A percentile compares a stretch with the other conserved stretches of the same genome.
phyloP scores from a whole-genome alignment of 2,329 filamentous ascomycete genomes.

The Claviceps sorghi region DNA sequence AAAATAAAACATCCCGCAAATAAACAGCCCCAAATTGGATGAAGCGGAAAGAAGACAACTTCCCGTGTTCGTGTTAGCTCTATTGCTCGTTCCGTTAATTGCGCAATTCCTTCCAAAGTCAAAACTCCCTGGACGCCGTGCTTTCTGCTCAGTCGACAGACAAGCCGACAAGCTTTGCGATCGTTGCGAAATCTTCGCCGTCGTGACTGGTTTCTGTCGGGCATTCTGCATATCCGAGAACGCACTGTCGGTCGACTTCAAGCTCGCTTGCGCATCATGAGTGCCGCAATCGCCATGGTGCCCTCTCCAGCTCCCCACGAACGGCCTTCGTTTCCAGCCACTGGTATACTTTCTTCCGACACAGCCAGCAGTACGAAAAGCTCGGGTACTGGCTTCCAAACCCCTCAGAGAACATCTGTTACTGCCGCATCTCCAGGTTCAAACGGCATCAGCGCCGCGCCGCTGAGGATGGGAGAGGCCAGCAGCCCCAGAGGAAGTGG shows the following conservation, averaged over 20 bases:
- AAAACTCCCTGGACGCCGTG: neutral
- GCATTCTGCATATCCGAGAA: neutral
- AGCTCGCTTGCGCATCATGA: slow-evolving; percentile 34
- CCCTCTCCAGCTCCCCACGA: slow-evolving; percentile 54
- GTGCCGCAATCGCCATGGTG: slow-evolving; percentile 53
- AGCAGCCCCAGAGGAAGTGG: slow-evolving; percentile 34
- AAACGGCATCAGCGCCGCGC: slow-evolving; percentile 23
- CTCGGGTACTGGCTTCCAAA: slow-evolving; percentile 21
- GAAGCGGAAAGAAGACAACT: too few species aligned
- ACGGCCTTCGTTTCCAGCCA: slow-evolving; percentile 41
- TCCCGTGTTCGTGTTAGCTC: neutral
- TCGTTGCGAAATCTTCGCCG: neutral
- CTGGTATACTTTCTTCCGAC: slow-evolving; percentile 15
- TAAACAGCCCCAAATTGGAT: too few species aligned
- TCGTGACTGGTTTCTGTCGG: neutral
- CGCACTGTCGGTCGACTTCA: neutral
- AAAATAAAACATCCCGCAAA: too few species aligned
- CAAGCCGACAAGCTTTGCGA: neutral
- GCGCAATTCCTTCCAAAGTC: neutral
- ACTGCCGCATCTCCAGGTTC: slow-evolving; percentile 16
- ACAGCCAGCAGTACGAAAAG: slow-evolving; percentile 2
- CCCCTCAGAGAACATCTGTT: slow-evolving; percentile 25
- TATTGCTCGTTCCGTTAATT: neutral
- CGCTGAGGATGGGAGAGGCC: slow-evolving; percentile 36
- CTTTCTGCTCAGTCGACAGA: neutral